phyloP scores from a whole-genome alignment of 106 monocot species.

The Amphibolis antarctica region DNA sequence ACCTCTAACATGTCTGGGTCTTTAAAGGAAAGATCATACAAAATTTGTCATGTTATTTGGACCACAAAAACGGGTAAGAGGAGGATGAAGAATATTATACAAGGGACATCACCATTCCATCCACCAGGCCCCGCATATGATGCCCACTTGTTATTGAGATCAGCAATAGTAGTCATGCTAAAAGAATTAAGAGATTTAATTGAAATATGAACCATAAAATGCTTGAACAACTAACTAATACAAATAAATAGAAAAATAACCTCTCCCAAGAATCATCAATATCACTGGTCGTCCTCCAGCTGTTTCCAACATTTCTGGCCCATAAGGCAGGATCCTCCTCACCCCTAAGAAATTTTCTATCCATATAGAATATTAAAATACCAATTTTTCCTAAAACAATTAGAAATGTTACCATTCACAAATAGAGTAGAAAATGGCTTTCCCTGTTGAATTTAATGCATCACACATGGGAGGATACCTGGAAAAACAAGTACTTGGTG shows the following conservation, averaged over 20 bases:
- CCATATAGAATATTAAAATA: constrained; percentile 4
- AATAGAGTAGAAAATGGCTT: constrained; percentile 71
- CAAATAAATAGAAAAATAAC: constrained; percentile 19
- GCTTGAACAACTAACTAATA: not conserved
- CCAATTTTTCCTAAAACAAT: not conserved
- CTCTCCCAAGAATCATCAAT: constrained; percentile 89
- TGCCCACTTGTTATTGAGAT: constrained; percentile 94
- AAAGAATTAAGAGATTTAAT: constrained; percentile 1
- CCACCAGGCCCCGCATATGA: constrained; percentile 99
- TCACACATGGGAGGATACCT: constrained; percentile 98
- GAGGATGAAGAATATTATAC: not conserved
- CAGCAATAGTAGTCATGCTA: constrained; percentile 91
- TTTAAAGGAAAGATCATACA: constrained; percentile 12
- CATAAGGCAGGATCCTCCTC: constrained; percentile 89
- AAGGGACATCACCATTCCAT: constrained; percentile 68
- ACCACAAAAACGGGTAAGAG: not conserved
- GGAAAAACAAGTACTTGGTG: constrained; percentile 4
- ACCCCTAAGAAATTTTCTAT: constrained; percentile 81
- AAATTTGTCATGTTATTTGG: not conserved
- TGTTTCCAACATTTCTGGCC: constrained; percentile 88
- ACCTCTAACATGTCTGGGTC: constrained; percentile 99
- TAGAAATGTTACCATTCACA: constrained; percentile 73
- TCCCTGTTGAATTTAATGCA: constrained; percentile 81
- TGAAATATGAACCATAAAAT: not conserved
- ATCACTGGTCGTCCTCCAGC: constrained; percentile 98